Evolutionary conservation across 2,329 filamentous ascomycete species (phyloP).

Genomic region (Scortechinia acanthostroma): DNA sequence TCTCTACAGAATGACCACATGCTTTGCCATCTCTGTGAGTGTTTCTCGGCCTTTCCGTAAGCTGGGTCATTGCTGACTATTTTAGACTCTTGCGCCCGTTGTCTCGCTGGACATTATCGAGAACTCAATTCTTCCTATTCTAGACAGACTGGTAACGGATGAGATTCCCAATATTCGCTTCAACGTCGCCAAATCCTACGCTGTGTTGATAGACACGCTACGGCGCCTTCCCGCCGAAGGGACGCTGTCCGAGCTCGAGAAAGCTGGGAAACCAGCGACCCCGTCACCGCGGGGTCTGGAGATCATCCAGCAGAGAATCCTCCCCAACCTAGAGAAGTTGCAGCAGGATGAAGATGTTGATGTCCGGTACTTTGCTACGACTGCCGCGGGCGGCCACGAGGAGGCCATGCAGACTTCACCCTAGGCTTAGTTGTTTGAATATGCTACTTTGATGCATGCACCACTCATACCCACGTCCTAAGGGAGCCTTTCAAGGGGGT

Average conservation of each 20-base stretch:
- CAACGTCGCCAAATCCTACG: conserved; percentile 97
- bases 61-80: conserved; percentile 5
- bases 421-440: too few species aligned
- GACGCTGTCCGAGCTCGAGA: conserved; percentile 78
- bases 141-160: conserved; percentile 86
- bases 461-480: too few species aligned
- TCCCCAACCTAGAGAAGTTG: conserved; percentile 87
- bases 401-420: conserved; percentile 46
- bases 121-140: conserved; percentile 87
- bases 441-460: too few species aligned
- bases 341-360: conserved; percentile 97
- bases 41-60: neutral
- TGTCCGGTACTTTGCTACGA: conserved; percentile 94
- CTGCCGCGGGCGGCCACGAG: conserved; percentile 56
- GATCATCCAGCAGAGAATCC: conserved; percentile 76
- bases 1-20: conserved; percentile 99
- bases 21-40: conserved; percentile 94
- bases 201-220: conserved; percentile 81
- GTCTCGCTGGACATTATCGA: conserved; percentile 90
- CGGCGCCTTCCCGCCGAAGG: conserved; percentile 83
- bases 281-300: conserved; percentile 70
- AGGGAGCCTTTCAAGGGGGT: too few species aligned
- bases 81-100: conserved; percentile 82
- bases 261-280: conserved; percentile 53
- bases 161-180: conserved; percentile 99